Percentiles rank a stretch among this genome's conserved stretches.
Evolutionary conservation across 352 stramenopile species (phyloP).

Genomic region (Globisporangium iwayamae): DNA sequence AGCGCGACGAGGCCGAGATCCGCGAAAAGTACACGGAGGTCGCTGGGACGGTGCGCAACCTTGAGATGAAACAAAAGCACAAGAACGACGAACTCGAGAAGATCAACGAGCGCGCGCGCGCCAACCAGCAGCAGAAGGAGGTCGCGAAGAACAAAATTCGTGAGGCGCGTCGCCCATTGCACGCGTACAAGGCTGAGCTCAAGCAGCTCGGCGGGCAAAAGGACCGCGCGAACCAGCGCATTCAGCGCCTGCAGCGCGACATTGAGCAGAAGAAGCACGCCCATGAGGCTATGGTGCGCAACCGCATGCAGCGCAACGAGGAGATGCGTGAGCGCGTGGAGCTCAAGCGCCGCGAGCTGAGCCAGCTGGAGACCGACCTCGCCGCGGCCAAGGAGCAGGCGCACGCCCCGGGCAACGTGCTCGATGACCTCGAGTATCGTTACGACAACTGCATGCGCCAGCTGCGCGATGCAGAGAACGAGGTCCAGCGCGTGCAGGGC

Average conservation of each 20-base stretch:
- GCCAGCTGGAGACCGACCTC: conserved; percentile 35
- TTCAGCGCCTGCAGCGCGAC: conserved; percentile 45
- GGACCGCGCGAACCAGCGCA: conserved; percentile 44
- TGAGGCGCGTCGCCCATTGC: conserved; percentile 57
- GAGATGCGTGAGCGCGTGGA: conserved; percentile 57
- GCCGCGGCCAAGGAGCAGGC: conserved; percentile 30
- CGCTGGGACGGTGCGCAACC: conserved; percentile 33
- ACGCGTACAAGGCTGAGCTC: conserved; percentile 62
- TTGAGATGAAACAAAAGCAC: conserved; percentile 58
- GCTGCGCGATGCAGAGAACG: conserved; percentile 51
- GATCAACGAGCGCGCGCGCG: conserved; percentile 34
- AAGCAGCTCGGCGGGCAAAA: conserved; percentile 55
- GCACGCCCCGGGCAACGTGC: conserved; percentile 22
- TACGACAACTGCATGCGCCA: conserved; percentile 54
- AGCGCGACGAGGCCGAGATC: conserved; percentile 37
- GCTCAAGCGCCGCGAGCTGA: conserved; percentile 41
- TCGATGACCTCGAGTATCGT: conserved; percentile 59
- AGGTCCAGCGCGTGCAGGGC: conserved; percentile 39
- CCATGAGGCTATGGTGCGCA: conserved; percentile 56
- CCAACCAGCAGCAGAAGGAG: conserved; percentile 45
- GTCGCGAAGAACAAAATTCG: conserved; percentile 58
- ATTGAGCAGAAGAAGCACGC: conserved; percentile 48
- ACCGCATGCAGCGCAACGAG: conserved; percentile 53
- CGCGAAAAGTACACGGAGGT: conserved; percentile 43
- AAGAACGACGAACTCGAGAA: conserved; percentile 66